Percentiles rank a stretch among this genome's conserved stretches.
These are phyloP conservation scores for Scenedesmus sp. DNA, from an alignment of 163 green algal genomes.

Conservation along the genomic window DNA sequence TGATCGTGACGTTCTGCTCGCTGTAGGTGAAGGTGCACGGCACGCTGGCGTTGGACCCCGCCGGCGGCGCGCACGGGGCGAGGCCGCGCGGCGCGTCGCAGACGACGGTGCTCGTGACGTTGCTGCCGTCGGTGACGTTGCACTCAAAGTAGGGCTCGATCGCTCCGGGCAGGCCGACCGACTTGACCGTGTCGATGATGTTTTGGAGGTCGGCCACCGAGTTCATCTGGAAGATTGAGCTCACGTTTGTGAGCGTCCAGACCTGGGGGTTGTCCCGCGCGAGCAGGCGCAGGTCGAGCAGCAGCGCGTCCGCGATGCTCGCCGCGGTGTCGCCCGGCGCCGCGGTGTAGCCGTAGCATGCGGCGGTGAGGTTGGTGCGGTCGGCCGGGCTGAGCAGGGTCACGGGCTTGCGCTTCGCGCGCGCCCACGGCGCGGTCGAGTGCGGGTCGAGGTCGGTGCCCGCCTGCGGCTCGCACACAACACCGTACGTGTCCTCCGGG, in stretches of 20 bases:
- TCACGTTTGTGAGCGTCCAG: neutral
- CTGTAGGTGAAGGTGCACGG: neutral
- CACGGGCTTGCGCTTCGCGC: neutral
- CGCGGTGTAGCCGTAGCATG: conserved; percentile 1
- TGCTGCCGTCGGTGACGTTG: neutral
- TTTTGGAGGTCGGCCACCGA: neutral
- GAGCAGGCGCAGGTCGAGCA: neutral
- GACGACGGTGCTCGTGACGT: no score
- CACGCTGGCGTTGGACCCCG: no score
- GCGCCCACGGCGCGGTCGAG: neutral
- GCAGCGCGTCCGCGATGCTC: neutral
- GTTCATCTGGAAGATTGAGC: neutral
- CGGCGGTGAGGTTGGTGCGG: neutral
- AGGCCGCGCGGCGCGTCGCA: no score
- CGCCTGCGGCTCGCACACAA: neutral
- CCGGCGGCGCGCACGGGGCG: no score
- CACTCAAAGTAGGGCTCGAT: conserved; percentile 6
- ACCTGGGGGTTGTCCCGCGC: conserved; percentile 1
- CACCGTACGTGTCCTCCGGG: neutral
- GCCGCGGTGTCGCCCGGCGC: neutral
- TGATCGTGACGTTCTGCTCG: neutral
- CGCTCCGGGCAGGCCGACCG: neutral
- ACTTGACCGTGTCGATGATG: neutral
- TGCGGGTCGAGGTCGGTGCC: conserved; percentile 5
- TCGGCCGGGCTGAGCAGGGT: neutral